A percentile compares a stretch with the other conserved stretches of the same genome.
These are phyloP conservation scores for Luffa acutangula DNA, from an alignment of 306 rosid genomes.

Conservation along the genomic window DNA sequence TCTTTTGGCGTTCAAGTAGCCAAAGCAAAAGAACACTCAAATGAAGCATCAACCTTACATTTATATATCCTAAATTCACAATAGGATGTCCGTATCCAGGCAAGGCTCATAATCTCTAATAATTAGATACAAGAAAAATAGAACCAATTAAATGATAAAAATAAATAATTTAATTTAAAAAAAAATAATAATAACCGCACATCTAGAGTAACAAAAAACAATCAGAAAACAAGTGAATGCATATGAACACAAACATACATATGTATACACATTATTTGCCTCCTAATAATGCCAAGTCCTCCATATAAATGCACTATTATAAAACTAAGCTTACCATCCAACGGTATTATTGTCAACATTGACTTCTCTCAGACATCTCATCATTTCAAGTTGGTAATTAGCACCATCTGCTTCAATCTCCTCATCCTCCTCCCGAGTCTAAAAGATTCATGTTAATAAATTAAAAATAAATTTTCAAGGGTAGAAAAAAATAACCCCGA, in stretches of 20 bases:
- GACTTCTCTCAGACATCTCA: slow-evolving; percentile 98
- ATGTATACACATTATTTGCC: not conserved
- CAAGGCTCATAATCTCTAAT: not conserved
- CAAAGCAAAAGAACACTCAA: not conserved
- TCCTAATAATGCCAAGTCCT: not conserved
- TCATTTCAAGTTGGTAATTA: slow-evolving; percentile 97
- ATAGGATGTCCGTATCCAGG: not conserved
- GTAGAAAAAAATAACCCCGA: not conserved
- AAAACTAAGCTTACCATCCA: slow-evolving; percentile 60
- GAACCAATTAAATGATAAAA: not conserved
- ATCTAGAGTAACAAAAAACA: not conserved
- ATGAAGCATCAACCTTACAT: not conserved
- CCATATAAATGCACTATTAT: not conserved
- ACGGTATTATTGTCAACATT: slow-evolving; percentile 96
- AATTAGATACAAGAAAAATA: not conserved
- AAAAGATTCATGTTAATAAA: not conserved
- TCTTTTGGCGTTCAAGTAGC: not conserved
- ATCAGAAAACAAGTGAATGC: not conserved
- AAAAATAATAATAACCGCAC: not conserved
- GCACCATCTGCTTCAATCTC: slow-evolving; percentile 99
- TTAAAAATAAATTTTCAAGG: not conserved
- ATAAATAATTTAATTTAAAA: not conserved
- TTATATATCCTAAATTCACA: not conserved
- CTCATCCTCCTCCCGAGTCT: slow-evolving; percentile 93
- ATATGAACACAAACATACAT: not conserved